Base-by-base conservation (phyloP, 179 eudicot genomes). In the Camellia oleifera region DNA sequence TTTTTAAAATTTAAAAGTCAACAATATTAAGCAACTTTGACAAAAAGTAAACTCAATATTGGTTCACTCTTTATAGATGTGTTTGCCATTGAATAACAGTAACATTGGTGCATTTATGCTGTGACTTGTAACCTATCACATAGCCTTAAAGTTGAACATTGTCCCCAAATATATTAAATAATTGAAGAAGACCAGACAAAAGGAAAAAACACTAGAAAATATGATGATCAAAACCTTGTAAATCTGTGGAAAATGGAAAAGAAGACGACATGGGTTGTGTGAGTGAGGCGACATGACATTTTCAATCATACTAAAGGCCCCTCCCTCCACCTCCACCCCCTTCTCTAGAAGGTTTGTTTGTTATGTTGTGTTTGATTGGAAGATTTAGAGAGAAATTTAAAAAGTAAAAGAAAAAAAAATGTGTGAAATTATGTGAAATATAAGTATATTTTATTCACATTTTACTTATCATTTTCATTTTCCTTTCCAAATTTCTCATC, bases 211-310 rank as follows among this genome's bases (percentile, higher is more conserved):
- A 17, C 50, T 63, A 40, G 7, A 50, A 57, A 70, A 23, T 7
- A 70, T 5, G 44, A 69, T 18, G 13, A 74, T 56, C 56, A 77
- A 71, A 45, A 58, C 65, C 45, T 23, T 60, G 57, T 65, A 81
- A 70, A 48, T 69, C 40, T 75, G 79, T 53, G 57, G 61, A 75
- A 66, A 67, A 40, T 54, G 68, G 57, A 42, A 80, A 7, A 77
- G 82, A 26, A 45, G 57, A 18, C 75, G 66, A 75, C 42, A 10
- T 54, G 40, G 57, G 58, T 81, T 70, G 40, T 77, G 72, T 44
- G 50, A 61, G 72, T 44, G 50, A 61, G 79, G 79, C 81, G 84
- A 56, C 58, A 71, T 71, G 74, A 18, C 74, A 71, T 45, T 71
- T 3, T 48, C 74, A 50, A 50, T 3, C 74, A 13, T 48, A 5